Base-by-base conservation (phyloP, 345 rosid species). In the Salix brachista region DNA sequence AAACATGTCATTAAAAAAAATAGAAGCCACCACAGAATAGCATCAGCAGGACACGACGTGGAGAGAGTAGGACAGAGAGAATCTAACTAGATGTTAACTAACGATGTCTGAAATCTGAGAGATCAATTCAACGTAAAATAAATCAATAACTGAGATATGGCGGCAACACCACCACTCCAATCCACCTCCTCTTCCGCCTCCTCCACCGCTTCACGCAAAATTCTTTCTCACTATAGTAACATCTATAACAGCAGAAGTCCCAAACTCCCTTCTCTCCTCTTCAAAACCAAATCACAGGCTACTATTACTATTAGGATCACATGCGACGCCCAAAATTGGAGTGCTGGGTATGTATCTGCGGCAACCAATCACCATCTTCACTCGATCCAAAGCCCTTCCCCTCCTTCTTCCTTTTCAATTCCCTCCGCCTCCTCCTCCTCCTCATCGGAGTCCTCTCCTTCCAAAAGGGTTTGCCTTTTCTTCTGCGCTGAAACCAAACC, bases 401-500 rank as follows among this genome's bases (percentile, higher is more conserved):
- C 81, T 2, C 37, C 86, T 0, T 73, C 90, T 44, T 75, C 84
- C 62, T 77, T 83, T 74, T 82, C 90, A 16, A 86, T 89, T 86
- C 85, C 92, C 11, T 87, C 92, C 54, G 21, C 87, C 25, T 74
- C 89, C 8, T 73, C 89, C 8, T 73, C 89, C 28, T 81, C 90
- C 6, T 88, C 81, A 42, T 83, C 94, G 4, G 86, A 85, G 19
- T 34, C 89, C n/a, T 88, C 88, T 73, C 71, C 76, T 67, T 81
- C 82, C 52, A 92, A 92, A 81, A 87, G 86, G 52, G 91, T 93
- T 37, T 89, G 87, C 61, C 96, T 95, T 67, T 95, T 93, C 81
- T 84, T 87, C 85, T 89, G 92, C 75, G 86, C 81, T 60, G 99
- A 95, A 85, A 93, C 90, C 37, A 84, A 77, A 81, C 83, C 88